Evolutionary conservation across 257 asterid species (phyloP), one percentile per base, ranked within the genome.

Genomic region (Gardenia jasminoides): DNA sequence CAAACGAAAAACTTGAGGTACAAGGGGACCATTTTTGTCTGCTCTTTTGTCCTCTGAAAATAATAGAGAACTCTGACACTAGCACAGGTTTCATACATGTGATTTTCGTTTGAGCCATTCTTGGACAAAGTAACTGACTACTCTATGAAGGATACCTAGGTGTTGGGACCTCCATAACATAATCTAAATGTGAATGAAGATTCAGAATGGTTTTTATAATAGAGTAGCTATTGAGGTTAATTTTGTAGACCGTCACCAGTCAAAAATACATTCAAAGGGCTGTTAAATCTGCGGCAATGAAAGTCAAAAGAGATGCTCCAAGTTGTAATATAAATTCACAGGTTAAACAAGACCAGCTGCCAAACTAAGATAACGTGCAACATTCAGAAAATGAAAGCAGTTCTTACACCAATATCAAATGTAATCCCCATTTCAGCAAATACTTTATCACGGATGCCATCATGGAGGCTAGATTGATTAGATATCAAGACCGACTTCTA

Each of bases 21-120:
- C 68, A 64, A 64, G 10, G 10, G 39, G 68, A 64, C 68, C 68
- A n/a, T 30, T 71, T 31, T 30, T 71, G 12, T 71, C 76, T 56
- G 4, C 20, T 7, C 64, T 56, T 56, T 56, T 56, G 26, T 22
- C 64, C 64, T 56, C 31, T 26, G 17, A n/a, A 61, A 61, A 61
- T 1, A 10, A 61, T 24, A 24, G 2, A 0, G 10, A 61, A 61
- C 15, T n/a, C 17, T n/a, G 16, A 26, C 68, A 26, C 7, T 62
- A 62, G 31, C 28, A 24, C 26, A 24, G 66, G 13, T 15, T 71
- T 26, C 33, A 59, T n/a, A 22, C 33, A 22, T 6, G 31, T 22
- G 15, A 47, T 47, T 47, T 11, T 9, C 15, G 52, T 47, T 1
- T 9, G 52, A 47, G 10, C 15, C 17, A 11, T 46, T 7, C 10